phyloP scores from a whole-genome alignment of 2,329 filamentous ascomycete species.

The Pyrenochaeta sp. region DNA sequence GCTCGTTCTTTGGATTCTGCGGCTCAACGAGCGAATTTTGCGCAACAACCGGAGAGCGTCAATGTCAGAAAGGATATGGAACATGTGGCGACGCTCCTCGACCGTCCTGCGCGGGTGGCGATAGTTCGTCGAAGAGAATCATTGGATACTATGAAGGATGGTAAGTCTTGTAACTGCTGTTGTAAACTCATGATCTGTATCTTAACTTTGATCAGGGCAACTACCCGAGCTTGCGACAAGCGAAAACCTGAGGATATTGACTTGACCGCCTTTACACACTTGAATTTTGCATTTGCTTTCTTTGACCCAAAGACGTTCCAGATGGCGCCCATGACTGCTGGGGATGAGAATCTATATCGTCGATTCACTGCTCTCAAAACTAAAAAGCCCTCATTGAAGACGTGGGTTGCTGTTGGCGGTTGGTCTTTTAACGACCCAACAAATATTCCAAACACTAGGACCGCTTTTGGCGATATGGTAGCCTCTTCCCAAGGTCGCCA shows the following conservation, averaged over 20 bases:
- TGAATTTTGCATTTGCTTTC: slow-evolving; percentile 7
- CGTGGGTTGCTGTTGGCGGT: slow-evolving; percentile 50
- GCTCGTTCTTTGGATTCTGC: background rate
- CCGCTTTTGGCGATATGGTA: slow-evolving; percentile 40
- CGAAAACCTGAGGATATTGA: background rate
- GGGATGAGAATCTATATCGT: background rate
- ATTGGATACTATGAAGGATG: slow-evolving; percentile 23
- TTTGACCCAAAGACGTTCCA: background rate
- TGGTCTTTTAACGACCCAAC: slow-evolving; percentile 54
- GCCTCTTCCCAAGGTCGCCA: slow-evolving; percentile 18
- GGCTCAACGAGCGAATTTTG: slow-evolving; percentile 4
- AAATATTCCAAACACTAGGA: slow-evolving; percentile 40
- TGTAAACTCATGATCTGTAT: too few species aligned
- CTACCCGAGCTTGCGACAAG: background rate
- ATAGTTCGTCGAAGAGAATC: too few species aligned
- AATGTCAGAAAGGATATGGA: too few species aligned
- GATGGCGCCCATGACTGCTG: slow-evolving; percentile 3
- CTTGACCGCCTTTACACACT: background rate
- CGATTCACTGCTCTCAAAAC: slow-evolving; percentile 40
- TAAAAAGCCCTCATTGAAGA: slow-evolving; percentile 31
- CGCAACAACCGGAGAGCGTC: too few species aligned
- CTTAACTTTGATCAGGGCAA: too few species aligned
- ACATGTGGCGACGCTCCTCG: too few species aligned
- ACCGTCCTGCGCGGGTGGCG: too few species aligned
- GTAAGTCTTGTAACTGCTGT: too few species aligned